A percentile compares a stretch with the other conserved stretches of the same genome.
phyloP scores from a whole-genome alignment of 345 rosid genomes.

The Eucalyptus paniculata region DNA sequence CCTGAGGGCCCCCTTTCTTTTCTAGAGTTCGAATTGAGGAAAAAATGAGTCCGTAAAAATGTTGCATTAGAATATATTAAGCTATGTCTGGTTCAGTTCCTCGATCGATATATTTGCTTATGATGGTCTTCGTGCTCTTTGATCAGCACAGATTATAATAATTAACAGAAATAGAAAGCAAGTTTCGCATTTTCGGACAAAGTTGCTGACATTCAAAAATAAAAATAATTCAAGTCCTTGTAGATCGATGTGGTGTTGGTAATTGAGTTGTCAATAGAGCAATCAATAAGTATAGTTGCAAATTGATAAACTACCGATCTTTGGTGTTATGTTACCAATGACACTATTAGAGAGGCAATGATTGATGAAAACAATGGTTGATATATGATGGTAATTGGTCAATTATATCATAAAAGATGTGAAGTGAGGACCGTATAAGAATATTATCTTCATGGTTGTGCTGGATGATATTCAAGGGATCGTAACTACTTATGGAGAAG shows the following conservation, averaged over 20 bases:
- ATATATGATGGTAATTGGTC: no score
- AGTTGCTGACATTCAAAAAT: background rate
- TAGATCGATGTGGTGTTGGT: background rate
- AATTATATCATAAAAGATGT: no score
- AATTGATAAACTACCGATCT: background rate
- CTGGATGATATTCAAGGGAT: no score
- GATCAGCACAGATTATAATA: background rate
- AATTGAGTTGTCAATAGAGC: background rate
- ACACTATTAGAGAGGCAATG: accelerated
- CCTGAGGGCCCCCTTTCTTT: background rate
- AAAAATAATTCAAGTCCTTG: background rate
- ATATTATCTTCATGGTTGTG: background rate
- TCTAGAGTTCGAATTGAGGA: background rate
- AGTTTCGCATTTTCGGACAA: background rate
- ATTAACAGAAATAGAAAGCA: background rate
- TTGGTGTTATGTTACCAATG: background rate
- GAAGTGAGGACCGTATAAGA: background rate
- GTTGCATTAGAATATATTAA: background rate
- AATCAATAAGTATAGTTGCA: background rate
- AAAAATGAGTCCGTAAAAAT: background rate
- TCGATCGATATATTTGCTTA: background rate
- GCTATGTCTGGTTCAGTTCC: background rate
- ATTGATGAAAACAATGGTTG: no score
- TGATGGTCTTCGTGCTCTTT: background rate
- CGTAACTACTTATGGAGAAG: no score